These are phyloP conservation scores for Citrus reticulata DNA, from an alignment of 345 rosid species.

Conservation along the genomic window DNA sequence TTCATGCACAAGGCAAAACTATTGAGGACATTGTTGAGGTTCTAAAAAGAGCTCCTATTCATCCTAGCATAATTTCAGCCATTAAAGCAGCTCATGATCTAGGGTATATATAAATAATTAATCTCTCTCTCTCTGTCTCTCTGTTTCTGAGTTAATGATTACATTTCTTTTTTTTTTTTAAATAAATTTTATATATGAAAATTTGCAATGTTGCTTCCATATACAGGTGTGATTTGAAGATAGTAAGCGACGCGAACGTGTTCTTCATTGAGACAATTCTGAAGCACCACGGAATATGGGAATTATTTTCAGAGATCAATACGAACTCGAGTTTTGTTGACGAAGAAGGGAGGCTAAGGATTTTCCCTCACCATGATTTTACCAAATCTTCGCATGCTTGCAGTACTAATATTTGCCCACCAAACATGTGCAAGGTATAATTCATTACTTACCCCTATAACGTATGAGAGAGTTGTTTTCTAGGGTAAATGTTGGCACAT, in stretches of 20 bases:
- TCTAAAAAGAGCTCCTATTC: slow-evolving; percentile 49
- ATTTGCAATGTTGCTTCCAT: too few species aligned
- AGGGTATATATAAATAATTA: slow-evolving; percentile 34
- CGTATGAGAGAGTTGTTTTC: too few species aligned
- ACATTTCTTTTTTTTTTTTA: too few species aligned
- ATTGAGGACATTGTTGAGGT: slow-evolving; percentile 55
- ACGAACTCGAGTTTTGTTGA: slow-evolving; percentile 65
- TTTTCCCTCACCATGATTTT: slow-evolving; percentile 65
- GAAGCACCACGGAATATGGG: slow-evolving; percentile 56
- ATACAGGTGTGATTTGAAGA: slow-evolving; percentile 61
- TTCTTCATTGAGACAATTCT: slow-evolving; percentile 70
- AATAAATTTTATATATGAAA: too few species aligned
- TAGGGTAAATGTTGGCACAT: too few species aligned
- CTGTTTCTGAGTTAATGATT: too few species aligned
- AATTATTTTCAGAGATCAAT: slow-evolving; percentile 69
- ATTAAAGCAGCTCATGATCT: slow-evolving; percentile 69
- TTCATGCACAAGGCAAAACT: slow-evolving; percentile 55
- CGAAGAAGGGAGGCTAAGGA: slow-evolving; percentile 51
- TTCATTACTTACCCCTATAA: too few species aligned
- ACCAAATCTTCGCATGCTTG: slow-evolving; percentile 54
- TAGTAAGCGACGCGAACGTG: slow-evolving; percentile 71
- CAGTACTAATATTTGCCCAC: slow-evolving; percentile 50
- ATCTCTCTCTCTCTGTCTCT: neutral
- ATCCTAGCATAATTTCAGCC: slow-evolving; percentile 62
- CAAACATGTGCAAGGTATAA: slow-evolving; percentile 94